Percentiles rank a stretch among this genome's conserved stretches.
Conservation (phyloP, 1,284 basidiomycete genomes). For the Puccinia novopanici region DNA sequence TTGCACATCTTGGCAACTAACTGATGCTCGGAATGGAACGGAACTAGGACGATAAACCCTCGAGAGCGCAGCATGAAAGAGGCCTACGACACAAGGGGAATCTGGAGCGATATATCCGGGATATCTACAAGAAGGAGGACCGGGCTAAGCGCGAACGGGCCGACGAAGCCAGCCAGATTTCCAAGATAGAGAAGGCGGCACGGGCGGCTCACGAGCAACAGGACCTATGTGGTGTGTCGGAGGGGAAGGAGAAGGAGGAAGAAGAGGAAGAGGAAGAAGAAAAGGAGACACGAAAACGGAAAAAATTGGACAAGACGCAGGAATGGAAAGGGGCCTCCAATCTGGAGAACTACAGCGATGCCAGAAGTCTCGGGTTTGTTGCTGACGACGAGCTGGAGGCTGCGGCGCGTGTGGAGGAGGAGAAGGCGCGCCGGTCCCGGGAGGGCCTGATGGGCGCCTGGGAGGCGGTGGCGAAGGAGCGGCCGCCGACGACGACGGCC, state of each 20-base stretch:
- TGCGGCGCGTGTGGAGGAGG: constrained; percentile 59
- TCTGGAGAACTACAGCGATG: constrained; percentile 81
- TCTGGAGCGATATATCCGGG: constrained; percentile 83
- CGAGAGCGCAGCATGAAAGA: constrained; percentile 85
- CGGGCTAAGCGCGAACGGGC: constrained; percentile 80
- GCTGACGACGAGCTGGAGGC: constrained; percentile 68
- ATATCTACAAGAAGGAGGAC: constrained; percentile 90
- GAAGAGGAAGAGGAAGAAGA: constrained; percentile 65
- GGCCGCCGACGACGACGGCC: no score
- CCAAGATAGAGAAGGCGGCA: constrained; percentile 69
- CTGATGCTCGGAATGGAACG: background rate
- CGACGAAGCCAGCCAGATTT: constrained; percentile 83
- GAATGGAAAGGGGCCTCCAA: constrained; percentile 68
- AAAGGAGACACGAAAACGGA: no score
- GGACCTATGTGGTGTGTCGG: constrained; percentile 59
- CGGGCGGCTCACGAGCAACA: constrained; percentile 57
- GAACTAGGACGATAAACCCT: constrained; percentile 61
- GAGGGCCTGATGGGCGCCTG: constrained; percentile 80
- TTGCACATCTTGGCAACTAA: background rate
- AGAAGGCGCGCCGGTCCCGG: constrained; percentile 66
- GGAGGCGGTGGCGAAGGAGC: constrained; percentile 66
- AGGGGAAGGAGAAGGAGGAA: constrained; percentile 66
- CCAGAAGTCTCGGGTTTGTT: constrained; percentile 74
- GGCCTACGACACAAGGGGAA: constrained; percentile 93
- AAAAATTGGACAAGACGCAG: constrained; percentile 58